Evolutionary conservation across 2,329 filamentous ascomycete genomes (phyloP).

Genomic region (Alternaria sp.): DNA sequence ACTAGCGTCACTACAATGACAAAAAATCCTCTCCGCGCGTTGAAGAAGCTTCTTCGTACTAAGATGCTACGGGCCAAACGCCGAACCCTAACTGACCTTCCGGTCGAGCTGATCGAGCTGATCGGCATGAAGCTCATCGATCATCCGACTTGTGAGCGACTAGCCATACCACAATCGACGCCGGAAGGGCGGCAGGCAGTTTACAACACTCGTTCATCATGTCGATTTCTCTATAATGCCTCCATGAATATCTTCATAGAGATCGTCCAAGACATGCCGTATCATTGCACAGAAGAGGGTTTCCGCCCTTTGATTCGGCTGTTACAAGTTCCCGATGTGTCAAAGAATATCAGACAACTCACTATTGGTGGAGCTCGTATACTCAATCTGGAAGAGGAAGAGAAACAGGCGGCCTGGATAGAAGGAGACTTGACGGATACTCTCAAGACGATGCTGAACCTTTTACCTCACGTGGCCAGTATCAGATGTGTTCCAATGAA

Average conservation of each 20-base stretch:
- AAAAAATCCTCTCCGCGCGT: not conserved
- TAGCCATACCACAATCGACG: not conserved
- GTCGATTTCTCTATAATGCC: not conserved
- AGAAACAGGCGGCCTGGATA: not conserved
- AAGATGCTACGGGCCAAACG: not conserved
- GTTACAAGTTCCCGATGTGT: not conserved
- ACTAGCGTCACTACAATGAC: not conserved
- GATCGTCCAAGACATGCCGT: not conserved
- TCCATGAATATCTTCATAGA: not conserved
- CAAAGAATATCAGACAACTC: not conserved
- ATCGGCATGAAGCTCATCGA: not conserved
- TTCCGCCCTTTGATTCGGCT: not conserved
- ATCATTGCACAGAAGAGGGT: not conserved
- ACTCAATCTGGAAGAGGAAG: not conserved
- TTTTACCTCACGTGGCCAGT: not conserved
- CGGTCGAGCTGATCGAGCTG: not conserved
- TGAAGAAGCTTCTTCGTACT: not conserved
- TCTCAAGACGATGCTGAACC: not conserved
- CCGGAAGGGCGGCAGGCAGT: not conserved
- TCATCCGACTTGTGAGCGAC: not conserved
- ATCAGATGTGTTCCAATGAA: not conserved
- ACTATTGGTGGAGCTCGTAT: not conserved
- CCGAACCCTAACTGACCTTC: not conserved
- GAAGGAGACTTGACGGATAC: not conserved
- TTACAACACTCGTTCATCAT: not conserved